Conservation (phyloP, 2,329 filamentous ascomycete genomes). For the Grosmannia clavigera region DNA sequence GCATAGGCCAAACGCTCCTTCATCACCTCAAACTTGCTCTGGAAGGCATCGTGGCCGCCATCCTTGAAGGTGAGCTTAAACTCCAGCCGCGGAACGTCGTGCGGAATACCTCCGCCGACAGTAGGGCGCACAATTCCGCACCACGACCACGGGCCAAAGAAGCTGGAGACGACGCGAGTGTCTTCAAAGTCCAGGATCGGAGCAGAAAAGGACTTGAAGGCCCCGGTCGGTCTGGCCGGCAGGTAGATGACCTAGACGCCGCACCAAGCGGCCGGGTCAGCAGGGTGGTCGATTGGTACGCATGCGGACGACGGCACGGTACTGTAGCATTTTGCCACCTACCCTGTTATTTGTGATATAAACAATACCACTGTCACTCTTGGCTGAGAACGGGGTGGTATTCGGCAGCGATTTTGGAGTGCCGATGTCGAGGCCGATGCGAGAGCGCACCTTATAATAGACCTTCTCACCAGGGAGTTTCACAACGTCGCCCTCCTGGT, state of each 20-base stretch:
- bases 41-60: conserved; percentile 88
- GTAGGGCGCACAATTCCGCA: conserved; percentile 69
- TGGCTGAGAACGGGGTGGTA: conserved; percentile 51
- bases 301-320: too few species aligned
- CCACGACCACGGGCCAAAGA: conserved; percentile 91
- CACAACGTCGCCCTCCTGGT: conserved; percentile 60
- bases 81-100: conserved; percentile 60
- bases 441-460: conserved; percentile 66
- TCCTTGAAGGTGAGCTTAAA: conserved; percentile 85
- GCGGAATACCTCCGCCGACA: conserved; percentile 68
- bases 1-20: conserved; percentile 75
- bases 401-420: conserved; percentile 54
- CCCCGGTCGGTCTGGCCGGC: conserved; percentile 53
- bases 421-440: conserved; percentile 65
- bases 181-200: conserved; percentile 83
- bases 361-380: conserved; percentile 61
- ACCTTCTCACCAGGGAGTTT: conserved; percentile 75
- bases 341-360: conserved; percentile 82
- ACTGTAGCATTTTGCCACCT: conserved; percentile 20
- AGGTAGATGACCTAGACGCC: conserved; percentile 68
- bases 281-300: too few species aligned
- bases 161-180: conserved; percentile 73
- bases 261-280: not conserved
- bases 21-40: conserved; percentile 68
- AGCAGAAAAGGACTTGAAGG: conserved; percentile 77